Evolutionary conservation across 208 protist genomes (phyloP).

Genomic region (Novymonas esmeraldas): DNA sequence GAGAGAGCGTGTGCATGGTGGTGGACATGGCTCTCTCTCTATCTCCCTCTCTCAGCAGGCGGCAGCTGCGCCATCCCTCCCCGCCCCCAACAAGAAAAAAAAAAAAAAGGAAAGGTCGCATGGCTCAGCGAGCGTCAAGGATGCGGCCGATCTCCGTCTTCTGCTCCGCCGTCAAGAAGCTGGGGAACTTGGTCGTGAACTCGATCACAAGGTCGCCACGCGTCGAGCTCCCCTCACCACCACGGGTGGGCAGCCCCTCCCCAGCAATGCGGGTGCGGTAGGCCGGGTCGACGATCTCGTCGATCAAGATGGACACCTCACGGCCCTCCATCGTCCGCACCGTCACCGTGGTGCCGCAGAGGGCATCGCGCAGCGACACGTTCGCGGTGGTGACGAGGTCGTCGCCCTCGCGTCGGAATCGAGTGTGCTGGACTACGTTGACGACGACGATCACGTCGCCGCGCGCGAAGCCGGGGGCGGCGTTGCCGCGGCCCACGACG

Average conservation of each 20-base stretch:
- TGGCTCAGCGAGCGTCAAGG: constrained; percentile 58
- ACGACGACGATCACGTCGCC: constrained; percentile 80
- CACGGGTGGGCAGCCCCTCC: constrained; percentile 53
- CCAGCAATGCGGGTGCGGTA: constrained; percentile 78
- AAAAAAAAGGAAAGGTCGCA: background rate
- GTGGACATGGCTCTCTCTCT: no score
- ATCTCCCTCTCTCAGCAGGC: no score
- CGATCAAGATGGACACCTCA: constrained; percentile 77
- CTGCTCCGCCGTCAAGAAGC: constrained; percentile 86
- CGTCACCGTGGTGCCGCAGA: constrained; percentile 85
- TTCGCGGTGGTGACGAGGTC: constrained; percentile 69
- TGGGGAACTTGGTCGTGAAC: constrained; percentile 79
- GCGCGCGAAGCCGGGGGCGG: constrained; percentile 49
- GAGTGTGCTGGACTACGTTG: constrained; percentile 66
- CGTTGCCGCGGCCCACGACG: constrained; percentile 67
- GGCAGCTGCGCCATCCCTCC: no score
- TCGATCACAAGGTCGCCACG: constrained; percentile 84
- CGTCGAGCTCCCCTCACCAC: constrained; percentile 31
- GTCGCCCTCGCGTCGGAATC: constrained; percentile 84
- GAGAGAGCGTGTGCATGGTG: no score
- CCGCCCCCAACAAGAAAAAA: constrained; percentile 17
- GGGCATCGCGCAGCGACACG: constrained; percentile 80
- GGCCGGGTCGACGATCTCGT: constrained; percentile 86
- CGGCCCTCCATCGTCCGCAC: constrained; percentile 82
- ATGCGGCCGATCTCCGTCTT: constrained; percentile 85